phyloP scores from a whole-genome alignment of 768 basidiomycete genomes.

The Cyclocybe aegerita region DNA sequence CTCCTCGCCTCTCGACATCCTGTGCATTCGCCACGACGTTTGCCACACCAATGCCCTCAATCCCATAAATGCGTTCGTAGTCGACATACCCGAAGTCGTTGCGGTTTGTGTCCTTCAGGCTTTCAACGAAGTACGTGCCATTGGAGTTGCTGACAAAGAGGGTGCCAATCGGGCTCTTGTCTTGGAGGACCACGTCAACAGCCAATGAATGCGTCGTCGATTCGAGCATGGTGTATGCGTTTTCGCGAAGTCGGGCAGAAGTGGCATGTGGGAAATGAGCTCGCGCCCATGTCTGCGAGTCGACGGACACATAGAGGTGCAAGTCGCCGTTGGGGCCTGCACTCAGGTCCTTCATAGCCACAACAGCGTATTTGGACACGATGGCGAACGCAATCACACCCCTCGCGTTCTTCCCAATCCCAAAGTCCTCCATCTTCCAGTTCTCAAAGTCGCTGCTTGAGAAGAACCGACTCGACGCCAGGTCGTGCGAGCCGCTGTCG shows the following conservation, averaged over 20 bases:
- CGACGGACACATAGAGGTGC: conserved; percentile 83
- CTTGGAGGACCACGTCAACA: conserved; percentile 86
- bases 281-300: conserved; percentile 82
- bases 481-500: conserved; percentile 56
- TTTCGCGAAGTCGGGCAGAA: conserved; percentile 76
- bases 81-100: conserved; percentile 90
- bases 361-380: conserved; percentile 90
- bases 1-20: conserved; percentile 73
- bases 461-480: conserved; percentile 72
- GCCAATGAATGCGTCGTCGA: conserved; percentile 91
- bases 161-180: conserved; percentile 72
- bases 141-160: conserved; percentile 96
- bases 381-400: conserved; percentile 94
- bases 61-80: conserved; percentile 83
- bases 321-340: conserved; percentile 63
- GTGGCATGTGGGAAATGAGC: conserved; percentile 93
- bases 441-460: conserved; percentile 78
- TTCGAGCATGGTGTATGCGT: conserved; percentile 96
- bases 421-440: conserved; percentile 74
- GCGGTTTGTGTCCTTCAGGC: conserved; percentile 89
- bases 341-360: conserved; percentile 75
- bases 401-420: conserved; percentile 79
- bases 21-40: conserved; percentile 84
- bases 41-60: conserved; percentile 89
- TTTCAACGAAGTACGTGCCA: conserved; percentile 92